phyloP scores from a whole-genome alignment of 768 basidiomycete species.

The Phylloporus sp. region DNA sequence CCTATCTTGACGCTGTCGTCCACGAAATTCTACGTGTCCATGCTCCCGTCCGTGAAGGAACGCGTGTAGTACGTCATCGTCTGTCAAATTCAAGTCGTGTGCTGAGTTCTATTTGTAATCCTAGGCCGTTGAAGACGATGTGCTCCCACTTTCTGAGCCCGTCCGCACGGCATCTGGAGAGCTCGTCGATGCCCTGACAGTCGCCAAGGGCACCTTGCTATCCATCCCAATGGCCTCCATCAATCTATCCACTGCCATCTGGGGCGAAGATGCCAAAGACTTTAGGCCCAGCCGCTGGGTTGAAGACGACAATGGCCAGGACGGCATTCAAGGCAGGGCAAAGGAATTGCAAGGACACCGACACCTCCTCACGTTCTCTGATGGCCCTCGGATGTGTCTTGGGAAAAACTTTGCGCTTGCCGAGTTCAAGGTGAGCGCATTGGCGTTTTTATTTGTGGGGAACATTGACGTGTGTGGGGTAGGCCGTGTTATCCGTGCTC shows the following conservation, averaged over 20 bases:
- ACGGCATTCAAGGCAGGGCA: slow-evolving; percentile 25
- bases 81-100: neutral
- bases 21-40: slow-evolving; percentile 46
- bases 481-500: slow-evolving; percentile 43
- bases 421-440: slow-evolving; percentile 28
- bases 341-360: slow-evolving; percentile 46
- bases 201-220: slow-evolving; percentile 45
- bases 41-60: slow-evolving; percentile 31
- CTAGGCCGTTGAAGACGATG: slow-evolving; percentile 52
- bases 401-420: slow-evolving; percentile 47
- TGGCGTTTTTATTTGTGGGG: too few species aligned
- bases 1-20: slow-evolving; percentile 52
- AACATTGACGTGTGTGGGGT: neutral
- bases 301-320: slow-evolving; percentile 10
- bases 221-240: slow-evolving; percentile 44
- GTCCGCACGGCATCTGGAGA: slow-evolving; percentile 43
- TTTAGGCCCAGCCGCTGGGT: slow-evolving; percentile 70
- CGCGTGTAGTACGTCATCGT: slow-evolving; percentile 6
- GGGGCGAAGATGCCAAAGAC: slow-evolving; percentile 57
- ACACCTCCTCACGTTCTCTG: slow-evolving; percentile 49
- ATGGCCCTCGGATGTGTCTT: slow-evolving; percentile 49
- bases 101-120: neutral
- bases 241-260: slow-evolving; percentile 49
- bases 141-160: slow-evolving; percentile 53
- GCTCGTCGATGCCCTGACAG: slow-evolving; percentile 34